phyloP scores from a whole-genome alignment of 1,139 yeast species.

The Diutina neorugosa region DNA sequence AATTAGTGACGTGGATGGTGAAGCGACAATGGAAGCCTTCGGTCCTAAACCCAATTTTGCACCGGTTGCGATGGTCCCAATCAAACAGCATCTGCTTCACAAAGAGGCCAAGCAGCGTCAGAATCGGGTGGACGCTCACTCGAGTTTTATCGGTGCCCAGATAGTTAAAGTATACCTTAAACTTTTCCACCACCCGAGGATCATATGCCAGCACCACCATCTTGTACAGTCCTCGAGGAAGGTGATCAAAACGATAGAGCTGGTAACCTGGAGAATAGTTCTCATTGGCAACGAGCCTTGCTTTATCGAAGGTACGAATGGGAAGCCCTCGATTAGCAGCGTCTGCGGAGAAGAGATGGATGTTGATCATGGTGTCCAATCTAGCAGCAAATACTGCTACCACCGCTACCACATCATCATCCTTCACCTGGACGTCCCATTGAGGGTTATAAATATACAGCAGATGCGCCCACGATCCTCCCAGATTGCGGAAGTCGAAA shows the following conservation, averaged over 20 bases:
- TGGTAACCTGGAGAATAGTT: conserved; percentile 16
- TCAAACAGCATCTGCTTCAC: conserved; percentile 12
- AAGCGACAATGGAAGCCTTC: conserved; percentile 13
- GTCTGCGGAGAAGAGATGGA: conserved; percentile 32
- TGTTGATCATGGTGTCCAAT: conserved; percentile 12
- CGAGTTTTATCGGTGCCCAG: not conserved
- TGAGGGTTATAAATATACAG: conserved; percentile 56
- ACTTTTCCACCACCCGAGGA: conserved; percentile 6
- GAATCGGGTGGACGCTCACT: not conserved
- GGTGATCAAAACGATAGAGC: conserved; percentile 11
- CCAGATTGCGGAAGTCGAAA: conserved; percentile 36
- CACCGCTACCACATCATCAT: conserved; percentile 15
- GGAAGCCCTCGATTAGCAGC: conserved; percentile 8
- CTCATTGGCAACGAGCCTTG: conserved; percentile 18
- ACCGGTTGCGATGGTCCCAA: conserved; percentile 30
- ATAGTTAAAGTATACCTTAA: not conserved
- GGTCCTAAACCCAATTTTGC: conserved; percentile 18
- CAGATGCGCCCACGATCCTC: conserved; percentile 46
- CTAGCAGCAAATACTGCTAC: conserved; percentile 12
- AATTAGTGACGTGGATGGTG: conserved; percentile 17
- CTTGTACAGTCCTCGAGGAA: conserved; percentile 26
- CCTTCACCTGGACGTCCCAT: conserved; percentile 20
- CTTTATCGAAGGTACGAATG: conserved; percentile 18
- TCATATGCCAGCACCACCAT: conserved; percentile 23
- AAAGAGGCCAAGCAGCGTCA: conserved; percentile 24